Conservation (phyloP, 768 basidiomycete genomes). For the Ramaria sp. region DNA sequence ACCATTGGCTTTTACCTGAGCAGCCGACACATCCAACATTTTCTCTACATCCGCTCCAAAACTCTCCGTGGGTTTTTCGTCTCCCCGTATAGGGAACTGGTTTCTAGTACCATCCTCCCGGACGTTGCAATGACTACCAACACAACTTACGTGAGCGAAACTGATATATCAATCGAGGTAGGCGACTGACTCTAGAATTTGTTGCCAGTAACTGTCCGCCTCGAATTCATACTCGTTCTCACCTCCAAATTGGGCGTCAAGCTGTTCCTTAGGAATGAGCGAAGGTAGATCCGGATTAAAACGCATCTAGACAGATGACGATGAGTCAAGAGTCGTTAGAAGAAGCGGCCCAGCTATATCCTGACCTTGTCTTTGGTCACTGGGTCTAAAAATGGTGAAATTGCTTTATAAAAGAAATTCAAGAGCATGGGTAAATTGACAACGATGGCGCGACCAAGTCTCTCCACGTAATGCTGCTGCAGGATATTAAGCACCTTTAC, state of each 20-base stretch:
- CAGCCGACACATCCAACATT: not conserved
- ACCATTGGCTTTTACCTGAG: no score
- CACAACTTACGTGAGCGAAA: not conserved
- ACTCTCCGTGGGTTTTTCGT: not conserved
- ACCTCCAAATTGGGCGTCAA: constrained; percentile 79
- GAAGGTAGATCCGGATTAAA: constrained; percentile 79
- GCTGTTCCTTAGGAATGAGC: constrained; percentile 61
- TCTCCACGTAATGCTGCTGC: constrained; percentile 84
- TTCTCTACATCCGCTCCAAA: not conserved
- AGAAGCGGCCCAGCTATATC: not conserved
- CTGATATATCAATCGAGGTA: not conserved
- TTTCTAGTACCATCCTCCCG: constrained; percentile 10
- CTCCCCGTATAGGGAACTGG: not conserved
- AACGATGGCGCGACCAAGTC: constrained; percentile 74
- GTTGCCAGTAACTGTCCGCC: constrained; percentile 65
- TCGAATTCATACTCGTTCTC: constrained; percentile 66
- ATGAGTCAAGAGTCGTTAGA: not conserved
- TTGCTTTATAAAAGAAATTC: constrained; percentile 72
- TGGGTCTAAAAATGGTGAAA: constrained; percentile 79
- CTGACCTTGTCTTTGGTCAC: constrained; percentile 78
- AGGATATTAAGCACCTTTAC: constrained; percentile 59
- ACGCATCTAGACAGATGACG: constrained; percentile 45
- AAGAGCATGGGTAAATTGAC: constrained; percentile 70
- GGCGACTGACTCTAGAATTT: constrained; percentile 48
- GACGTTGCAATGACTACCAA: constrained; percentile 4